These are phyloP conservation scores for Phaffia rhodozyma DNA, from an alignment of 1,284 basidiomycete species.

Conservation along the genomic window DNA sequence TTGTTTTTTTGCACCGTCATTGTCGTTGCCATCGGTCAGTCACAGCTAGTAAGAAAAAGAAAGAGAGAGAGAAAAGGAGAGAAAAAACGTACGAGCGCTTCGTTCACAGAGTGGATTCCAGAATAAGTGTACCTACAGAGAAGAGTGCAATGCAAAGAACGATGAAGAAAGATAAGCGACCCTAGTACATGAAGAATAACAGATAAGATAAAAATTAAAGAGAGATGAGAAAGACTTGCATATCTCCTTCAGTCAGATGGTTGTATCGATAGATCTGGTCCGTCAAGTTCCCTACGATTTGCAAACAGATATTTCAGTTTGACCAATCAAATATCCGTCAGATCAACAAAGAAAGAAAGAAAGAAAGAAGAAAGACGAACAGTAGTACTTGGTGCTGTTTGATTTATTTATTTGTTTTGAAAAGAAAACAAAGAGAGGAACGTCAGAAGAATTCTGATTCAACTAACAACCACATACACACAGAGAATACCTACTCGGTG, in stretches of 20 bases:
- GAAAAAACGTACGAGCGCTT: slow-evolving; percentile 28
- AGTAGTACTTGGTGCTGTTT: slow-evolving; percentile 30
- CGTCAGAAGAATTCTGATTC: slow-evolving; percentile 3
- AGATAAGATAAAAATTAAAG: too few relatives aligned
- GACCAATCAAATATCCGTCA: not conserved
- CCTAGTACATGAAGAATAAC: too few relatives aligned
- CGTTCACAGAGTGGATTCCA: slow-evolving; percentile 55
- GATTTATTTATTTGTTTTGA: not conserved
- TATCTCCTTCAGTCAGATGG: slow-evolving; percentile 22
- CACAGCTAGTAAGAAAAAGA: slow-evolving; percentile 16
- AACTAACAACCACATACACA: slow-evolving; percentile 17
- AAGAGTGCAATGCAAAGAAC: too few relatives aligned
- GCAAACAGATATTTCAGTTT: slow-evolving; percentile 40
- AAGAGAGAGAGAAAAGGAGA: slow-evolving; percentile 18
- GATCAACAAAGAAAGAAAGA: not conserved
- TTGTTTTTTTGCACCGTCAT: too few relatives aligned
- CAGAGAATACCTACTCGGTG: slow-evolving; percentile 21
- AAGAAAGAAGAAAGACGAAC: slow-evolving; percentile 18
- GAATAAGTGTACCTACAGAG: slow-evolving; percentile 23
- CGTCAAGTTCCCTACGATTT: slow-evolving; percentile 36
- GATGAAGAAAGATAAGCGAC: too few relatives aligned
- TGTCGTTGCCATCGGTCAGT: slow-evolving; percentile 19
- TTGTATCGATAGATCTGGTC: slow-evolving; percentile 46
- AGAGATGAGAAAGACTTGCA: not conserved
- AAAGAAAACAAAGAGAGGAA: too few relatives aligned